These are phyloP conservation scores for Graphilbum fragrans DNA, from an alignment of 2,329 filamentous ascomycete genomes.

Conservation along the genomic window DNA sequence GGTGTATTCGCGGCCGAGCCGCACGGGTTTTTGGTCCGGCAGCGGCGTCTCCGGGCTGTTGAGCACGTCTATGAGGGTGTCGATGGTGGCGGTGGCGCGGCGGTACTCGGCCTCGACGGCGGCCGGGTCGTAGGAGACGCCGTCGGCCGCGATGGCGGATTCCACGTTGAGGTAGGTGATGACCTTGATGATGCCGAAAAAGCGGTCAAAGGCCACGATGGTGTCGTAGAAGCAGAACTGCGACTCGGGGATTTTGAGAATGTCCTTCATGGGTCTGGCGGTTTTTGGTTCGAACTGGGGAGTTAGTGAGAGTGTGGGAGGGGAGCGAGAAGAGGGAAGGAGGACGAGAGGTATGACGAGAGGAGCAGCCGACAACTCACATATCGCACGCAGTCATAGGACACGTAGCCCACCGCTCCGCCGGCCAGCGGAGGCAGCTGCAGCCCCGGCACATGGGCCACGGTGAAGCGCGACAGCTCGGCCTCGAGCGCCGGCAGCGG, in stretches of 20 bases:
- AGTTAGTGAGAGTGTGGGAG: neutral
- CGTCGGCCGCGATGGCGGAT: slow-evolving; percentile 33
- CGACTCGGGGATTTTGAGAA: slow-evolving; percentile 80
- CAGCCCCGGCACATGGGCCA: slow-evolving; percentile 73
- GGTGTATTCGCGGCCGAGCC: slow-evolving; percentile 63
- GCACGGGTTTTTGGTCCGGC: slow-evolving; percentile 63
- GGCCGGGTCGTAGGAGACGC: slow-evolving; percentile 3
- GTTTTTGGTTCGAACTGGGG: slow-evolving; percentile 88
- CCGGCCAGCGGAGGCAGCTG: slow-evolving; percentile 77
- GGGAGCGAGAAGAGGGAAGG: neutral
- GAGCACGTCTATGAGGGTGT: slow-evolving; percentile 57
- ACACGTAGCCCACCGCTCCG: slow-evolving; percentile 90
- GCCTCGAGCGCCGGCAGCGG: slow-evolving; percentile 72
- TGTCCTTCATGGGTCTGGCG: slow-evolving; percentile 75
- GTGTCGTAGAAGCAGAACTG: slow-evolving; percentile 97
- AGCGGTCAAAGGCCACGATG: slow-evolving; percentile 87
- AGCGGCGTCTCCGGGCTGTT: slow-evolving; percentile 64
- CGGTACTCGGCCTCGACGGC: slow-evolving; percentile 56
- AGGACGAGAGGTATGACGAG: neutral
- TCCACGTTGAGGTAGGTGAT: slow-evolving; percentile 68
- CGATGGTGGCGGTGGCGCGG: slow-evolving; percentile 51
- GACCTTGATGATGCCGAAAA: slow-evolving; percentile 85
- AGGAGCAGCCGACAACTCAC: slow-evolving; percentile 23
- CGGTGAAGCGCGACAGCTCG: slow-evolving; percentile 66
- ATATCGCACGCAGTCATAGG: slow-evolving; percentile 81